These are phyloP conservation scores for Ceratocystis destructans DNA, from an alignment of 2,329 filamentous ascomycete species.

Conservation along the genomic window DNA sequence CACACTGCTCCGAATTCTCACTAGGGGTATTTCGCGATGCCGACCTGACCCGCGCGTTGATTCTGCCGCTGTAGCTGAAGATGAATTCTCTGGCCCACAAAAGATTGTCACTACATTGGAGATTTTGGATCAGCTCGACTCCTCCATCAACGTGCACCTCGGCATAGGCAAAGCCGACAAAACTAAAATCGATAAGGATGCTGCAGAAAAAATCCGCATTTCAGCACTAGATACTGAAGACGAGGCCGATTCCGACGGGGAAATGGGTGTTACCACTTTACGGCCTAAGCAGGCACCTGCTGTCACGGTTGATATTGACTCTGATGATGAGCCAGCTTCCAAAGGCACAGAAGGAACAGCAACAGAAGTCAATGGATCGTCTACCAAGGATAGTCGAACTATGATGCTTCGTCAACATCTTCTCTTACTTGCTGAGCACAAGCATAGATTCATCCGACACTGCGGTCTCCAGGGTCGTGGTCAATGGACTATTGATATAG, in stretches of 20 bases:
- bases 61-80: slow-evolving; percentile 25
- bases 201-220: slow-evolving; percentile 34
- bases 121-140: slow-evolving; percentile 41
- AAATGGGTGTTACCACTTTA: neutral
- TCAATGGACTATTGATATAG: slow-evolving; percentile 75
- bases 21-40: slow-evolving; percentile 54
- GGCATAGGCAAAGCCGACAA: slow-evolving; percentile 44
- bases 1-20: slow-evolving; percentile 55
- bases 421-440: slow-evolving; percentile 56
- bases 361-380: slow-evolving; percentile 25
- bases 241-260: slow-evolving; percentile 25
- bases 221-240: slow-evolving; percentile 27
- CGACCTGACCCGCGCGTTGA: slow-evolving; percentile 42
- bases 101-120: slow-evolving; percentile 39
- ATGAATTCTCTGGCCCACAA: slow-evolving; percentile 25
- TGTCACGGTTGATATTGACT: slow-evolving; percentile 18
- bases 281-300: slow-evolving; percentile 6
- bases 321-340: slow-evolving; percentile 23
- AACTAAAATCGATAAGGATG: slow-evolving; percentile 34
- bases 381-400: slow-evolving; percentile 31
- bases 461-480: slow-evolving; percentile 49
- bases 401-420: slow-evolving; percentile 45
- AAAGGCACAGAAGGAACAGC: slow-evolving; percentile 34
- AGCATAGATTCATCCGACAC: slow-evolving; percentile 53
- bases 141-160: slow-evolving; percentile 38